Evolutionary conservation across 176 grass and related monocot genomes (phyloP).

Genomic region (Chloris gayana): DNA sequence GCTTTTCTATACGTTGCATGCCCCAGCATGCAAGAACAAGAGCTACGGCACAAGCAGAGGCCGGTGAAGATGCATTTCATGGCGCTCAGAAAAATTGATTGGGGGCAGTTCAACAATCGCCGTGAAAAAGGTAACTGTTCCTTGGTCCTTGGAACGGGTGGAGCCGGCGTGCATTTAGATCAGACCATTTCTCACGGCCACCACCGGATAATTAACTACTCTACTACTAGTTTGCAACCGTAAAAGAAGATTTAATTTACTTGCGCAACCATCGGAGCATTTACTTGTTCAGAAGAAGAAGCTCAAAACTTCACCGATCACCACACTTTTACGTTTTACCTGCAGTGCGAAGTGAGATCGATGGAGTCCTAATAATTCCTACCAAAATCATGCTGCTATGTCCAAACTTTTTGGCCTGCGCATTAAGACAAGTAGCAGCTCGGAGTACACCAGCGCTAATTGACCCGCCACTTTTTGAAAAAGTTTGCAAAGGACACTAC

Average conservation of each 20-base stretch:
- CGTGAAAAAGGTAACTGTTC: background rate
- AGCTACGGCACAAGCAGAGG: conserved; percentile 44
- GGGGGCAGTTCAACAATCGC: background rate
- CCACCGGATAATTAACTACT: no score
- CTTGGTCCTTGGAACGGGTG: background rate
- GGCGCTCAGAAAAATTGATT: background rate
- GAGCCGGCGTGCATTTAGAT: background rate
- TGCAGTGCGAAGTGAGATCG: no score
- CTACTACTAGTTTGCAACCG: no score
- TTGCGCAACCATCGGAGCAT: background rate
- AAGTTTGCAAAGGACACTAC: conserved; percentile 8
- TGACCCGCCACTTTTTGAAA: background rate
- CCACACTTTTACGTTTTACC: no score
- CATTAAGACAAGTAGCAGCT: background rate
- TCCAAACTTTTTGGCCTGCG: background rate
- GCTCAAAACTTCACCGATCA: background rate
- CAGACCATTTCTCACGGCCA: background rate
- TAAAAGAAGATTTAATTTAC: background rate
- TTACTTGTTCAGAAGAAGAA: background rate
- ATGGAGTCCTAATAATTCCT: background rate
- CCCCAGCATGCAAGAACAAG: conserved; percentile 41
- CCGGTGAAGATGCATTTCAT: background rate
- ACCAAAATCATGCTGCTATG: background rate
- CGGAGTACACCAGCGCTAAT: background rate
- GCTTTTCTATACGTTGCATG: conserved; percentile 48